Percentiles rank a stretch among this genome's conserved stretches.
These are phyloP conservation scores for Sphagnum magellanicum DNA, from an alignment of 228 moss, liverwort and hornwort species.

Conservation along the genomic window DNA sequence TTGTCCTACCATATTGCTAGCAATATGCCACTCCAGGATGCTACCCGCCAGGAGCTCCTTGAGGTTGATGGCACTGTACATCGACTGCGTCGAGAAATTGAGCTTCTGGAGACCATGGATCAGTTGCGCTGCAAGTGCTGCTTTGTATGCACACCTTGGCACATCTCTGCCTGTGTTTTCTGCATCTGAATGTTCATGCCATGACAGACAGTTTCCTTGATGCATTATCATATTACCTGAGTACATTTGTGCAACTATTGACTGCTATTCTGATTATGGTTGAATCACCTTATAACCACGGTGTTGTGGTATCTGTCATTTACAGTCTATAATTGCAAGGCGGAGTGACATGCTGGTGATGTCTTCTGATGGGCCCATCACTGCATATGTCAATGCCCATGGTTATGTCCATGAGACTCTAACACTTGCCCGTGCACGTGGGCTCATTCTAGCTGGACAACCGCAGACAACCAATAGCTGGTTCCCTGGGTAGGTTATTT, in stretches of 20 bases:
- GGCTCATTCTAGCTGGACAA: constrained; percentile 66
- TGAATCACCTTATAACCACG: no score
- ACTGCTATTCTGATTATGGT: no score
- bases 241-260: no score
- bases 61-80: constrained; percentile 88
- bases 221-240: no score
- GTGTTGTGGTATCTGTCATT: not conserved
- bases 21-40: constrained; percentile 96
- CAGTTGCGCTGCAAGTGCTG: constrained; percentile 84
- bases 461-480: constrained; percentile 90
- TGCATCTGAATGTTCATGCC: no score
- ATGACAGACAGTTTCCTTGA: no score
- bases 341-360: constrained; percentile 96
- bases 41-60: constrained; percentile 94
- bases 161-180: not conserved
- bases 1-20: constrained; percentile 97
- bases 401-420: constrained; percentile 94
- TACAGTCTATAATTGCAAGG: constrained; percentile 88
- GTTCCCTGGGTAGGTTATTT: constrained; percentile 75
- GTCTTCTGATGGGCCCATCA: constrained; percentile 94
- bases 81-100: constrained; percentile 89
- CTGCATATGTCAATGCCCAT: constrained; percentile 81
- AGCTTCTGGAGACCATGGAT: constrained; percentile 89
- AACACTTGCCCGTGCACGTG: constrained; percentile 73
- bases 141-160: constrained; percentile 25